A percentile compares a stretch with the other conserved stretches of the same genome.
These are phyloP conservation scores for Ascochyta viciae-villosae DNA, from an alignment of 2,329 filamentous ascomycete genomes.

Conservation along the genomic window DNA sequence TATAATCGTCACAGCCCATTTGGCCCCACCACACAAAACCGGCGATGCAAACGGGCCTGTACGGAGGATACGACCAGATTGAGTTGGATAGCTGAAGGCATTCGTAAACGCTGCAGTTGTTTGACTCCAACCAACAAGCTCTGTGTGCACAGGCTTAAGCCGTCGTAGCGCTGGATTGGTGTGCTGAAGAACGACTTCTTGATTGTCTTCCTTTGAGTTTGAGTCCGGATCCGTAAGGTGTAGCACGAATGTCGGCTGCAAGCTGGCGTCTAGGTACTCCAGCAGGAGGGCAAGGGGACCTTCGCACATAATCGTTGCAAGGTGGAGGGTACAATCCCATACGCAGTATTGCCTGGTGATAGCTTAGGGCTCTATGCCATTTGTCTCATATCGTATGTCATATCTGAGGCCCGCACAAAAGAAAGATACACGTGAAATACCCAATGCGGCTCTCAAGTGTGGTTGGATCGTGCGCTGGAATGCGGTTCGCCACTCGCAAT, in stretches of 20 bases:
- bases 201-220: background rate
- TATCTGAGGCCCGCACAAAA: background rate
- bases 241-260: slow-evolving; percentile 8
- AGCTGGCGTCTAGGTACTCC: slow-evolving; percentile 10
- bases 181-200: background rate
- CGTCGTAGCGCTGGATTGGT: slow-evolving; percentile 8
- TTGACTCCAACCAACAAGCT: background rate
- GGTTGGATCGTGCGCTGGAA: background rate
- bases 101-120: background rate
- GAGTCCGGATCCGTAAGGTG: background rate
- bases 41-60: background rate
- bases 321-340: background rate
- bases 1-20: slow-evolving; percentile 2
- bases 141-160: background rate
- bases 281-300: slow-evolving; percentile 8
- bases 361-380: background rate
- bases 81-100: background rate
- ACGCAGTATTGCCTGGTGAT: background rate
- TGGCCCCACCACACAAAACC: background rate
- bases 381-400: background rate
- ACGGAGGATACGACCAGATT: background rate
- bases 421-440: background rate
- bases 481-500: slow-evolving; percentile 1
- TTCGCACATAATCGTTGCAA: background rate
- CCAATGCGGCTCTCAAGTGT: background rate